Conservation (phyloP, 2,329 filamentous ascomycete genomes). For the Dryadomyces quercivorus region DNA sequence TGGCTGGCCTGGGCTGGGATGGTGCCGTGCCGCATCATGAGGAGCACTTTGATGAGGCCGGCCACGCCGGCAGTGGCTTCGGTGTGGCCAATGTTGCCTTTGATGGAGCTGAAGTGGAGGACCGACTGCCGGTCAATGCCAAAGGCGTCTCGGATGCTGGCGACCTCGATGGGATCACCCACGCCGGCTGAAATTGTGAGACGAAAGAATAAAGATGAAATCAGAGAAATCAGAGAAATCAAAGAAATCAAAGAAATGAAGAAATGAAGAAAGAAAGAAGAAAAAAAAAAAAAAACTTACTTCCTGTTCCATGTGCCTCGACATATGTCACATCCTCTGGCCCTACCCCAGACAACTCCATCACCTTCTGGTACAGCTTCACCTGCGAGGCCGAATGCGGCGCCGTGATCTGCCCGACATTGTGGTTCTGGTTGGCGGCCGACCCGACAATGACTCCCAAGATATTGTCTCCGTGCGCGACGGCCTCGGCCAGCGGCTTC, state of each 20-base stretch:
- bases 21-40: slow-evolving; percentile 34
- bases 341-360: slow-evolving; percentile 42
- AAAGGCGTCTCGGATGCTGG: slow-evolving; percentile 28
- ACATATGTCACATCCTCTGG: slow-evolving; percentile 49
- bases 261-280: no score
- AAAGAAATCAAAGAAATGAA: no score
- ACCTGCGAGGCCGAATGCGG: slow-evolving; percentile 47
- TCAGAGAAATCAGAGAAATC: no score
- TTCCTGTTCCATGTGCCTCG: slow-evolving; percentile 60
- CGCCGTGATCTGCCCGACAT: slow-evolving; percentile 50
- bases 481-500: slow-evolving; percentile 33
- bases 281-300: slow-evolving; percentile 24
- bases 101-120: slow-evolving; percentile 34
- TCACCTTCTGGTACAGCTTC: slow-evolving; percentile 41
- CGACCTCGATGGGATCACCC: slow-evolving; percentile 51
- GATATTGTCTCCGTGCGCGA: slow-evolving; percentile 30
- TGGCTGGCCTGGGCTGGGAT: slow-evolving; percentile 40
- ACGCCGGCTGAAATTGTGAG: slow-evolving; percentile 23
- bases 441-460: slow-evolving; percentile 49
- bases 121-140: not conserved
- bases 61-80: slow-evolving; percentile 30
- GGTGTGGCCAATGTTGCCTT: slow-evolving; percentile 38
- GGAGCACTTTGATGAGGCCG: slow-evolving; percentile 32
- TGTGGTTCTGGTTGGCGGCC: slow-evolving; percentile 51
- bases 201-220: no score